Evolutionary conservation across 306 rosid genomes (phyloP).

Genomic region (Lablab purpureus): DNA sequence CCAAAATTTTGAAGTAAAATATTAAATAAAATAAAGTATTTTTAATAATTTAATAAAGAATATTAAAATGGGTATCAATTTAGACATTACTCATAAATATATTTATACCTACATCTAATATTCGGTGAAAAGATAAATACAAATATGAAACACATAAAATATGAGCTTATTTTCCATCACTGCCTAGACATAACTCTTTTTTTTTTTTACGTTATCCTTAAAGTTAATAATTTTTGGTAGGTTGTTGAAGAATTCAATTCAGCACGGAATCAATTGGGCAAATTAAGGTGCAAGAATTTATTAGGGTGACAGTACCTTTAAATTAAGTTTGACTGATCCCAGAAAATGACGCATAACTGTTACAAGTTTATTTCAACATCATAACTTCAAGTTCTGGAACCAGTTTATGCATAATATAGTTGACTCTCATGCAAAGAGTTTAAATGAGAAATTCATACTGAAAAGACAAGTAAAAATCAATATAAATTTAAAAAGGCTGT

Average conservation of each 20-base stretch:
- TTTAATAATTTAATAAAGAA: no score
- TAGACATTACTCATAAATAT: no score
- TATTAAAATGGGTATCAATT: no score
- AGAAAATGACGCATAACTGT: constrained; percentile 38
- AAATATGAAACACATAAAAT: no score
- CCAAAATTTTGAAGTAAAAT: no score
- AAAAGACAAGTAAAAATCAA: neutral
- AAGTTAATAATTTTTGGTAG: constrained; percentile 22
- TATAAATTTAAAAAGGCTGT: no score
- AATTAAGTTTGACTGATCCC: constrained; percentile 12
- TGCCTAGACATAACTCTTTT: no score
- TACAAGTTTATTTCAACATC: neutral
- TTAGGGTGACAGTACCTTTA: constrained; percentile 23
- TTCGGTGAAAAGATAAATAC: no score
- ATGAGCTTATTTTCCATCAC: no score
- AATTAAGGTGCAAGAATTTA: constrained; percentile 34
- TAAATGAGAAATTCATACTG: neutral
- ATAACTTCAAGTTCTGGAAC: neutral
- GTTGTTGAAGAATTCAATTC: constrained; percentile 38
- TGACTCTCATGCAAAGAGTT: neutral
- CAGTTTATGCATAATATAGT: neutral
- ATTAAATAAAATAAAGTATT: no score
- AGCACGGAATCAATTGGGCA: constrained; percentile 9
- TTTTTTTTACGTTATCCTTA: neutral
- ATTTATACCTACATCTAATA: no score